Conservation (phyloP, 2,329 filamentous ascomycete genomes). For the Drechslerella dactyloides region DNA sequence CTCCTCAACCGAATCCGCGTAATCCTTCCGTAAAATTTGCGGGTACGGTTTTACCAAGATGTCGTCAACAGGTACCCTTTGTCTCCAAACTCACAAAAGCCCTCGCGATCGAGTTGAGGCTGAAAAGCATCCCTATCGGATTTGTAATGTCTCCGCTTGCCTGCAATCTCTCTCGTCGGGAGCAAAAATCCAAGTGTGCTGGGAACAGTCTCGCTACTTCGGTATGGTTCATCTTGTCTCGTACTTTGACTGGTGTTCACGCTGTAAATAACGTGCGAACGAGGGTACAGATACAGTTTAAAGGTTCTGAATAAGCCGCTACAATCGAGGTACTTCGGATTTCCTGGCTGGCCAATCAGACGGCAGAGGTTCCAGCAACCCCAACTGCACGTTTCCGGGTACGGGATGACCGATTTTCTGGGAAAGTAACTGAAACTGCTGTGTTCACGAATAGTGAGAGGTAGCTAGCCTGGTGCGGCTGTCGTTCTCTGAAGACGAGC, state of each 20-base stretch:
- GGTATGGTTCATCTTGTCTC: not conserved
- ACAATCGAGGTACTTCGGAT: not conserved
- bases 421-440: not conserved
- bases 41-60: not conserved
- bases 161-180: not conserved
- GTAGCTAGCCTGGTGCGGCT: not conserved
- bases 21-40: not conserved
- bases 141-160: not conserved
- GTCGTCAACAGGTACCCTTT: not conserved
- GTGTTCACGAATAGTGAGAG: not conserved
- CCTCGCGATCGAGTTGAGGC: not conserved
- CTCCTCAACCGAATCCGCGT: not conserved
- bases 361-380: not conserved
- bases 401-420: constrained; percentile 1
- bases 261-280: not conserved
- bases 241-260: not conserved
- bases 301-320: constrained; percentile 2
- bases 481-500: not conserved
- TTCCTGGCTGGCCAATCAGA: not conserved
- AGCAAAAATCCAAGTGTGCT: not conserved
- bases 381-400: constrained; percentile 1
- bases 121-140: not conserved
- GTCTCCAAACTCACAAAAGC: not conserved
- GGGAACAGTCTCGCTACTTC: not conserved
- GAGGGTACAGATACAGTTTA: not conserved